These are phyloP conservation scores for Aspergillus eucalypticola DNA, from an alignment of 2,329 filamentous ascomycete genomes.

Conservation along the genomic window DNA sequence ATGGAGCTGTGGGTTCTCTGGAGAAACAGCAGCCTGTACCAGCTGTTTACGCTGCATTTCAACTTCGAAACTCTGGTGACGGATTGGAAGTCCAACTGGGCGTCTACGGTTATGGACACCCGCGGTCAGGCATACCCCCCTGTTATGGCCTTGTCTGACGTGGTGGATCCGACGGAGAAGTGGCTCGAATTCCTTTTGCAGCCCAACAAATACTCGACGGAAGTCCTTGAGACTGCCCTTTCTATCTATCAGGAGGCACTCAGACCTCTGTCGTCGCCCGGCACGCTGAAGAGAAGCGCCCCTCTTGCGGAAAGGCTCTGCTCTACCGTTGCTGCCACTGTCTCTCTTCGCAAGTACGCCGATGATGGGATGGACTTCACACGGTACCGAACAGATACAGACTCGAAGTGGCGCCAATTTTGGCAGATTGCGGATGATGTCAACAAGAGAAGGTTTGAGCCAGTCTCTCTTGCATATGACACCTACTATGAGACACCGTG, in stretches of 20 bases:
- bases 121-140: conserved; percentile 55
- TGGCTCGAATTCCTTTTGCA: conserved; percentile 84
- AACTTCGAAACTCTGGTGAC: conserved; percentile 63
- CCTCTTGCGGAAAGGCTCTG: conserved; percentile 76
- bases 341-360: conserved; percentile 62
- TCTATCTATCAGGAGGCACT: conserved; percentile 73
- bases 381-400: conserved; percentile 70
- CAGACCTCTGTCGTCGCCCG: conserved; percentile 43
- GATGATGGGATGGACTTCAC: conserved; percentile 72
- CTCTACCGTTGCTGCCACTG: conserved; percentile 68
- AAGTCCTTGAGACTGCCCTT: conserved; percentile 81
- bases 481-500: conserved; percentile 70
- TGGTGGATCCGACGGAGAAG: conserved; percentile 72
- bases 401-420: conserved; percentile 86
- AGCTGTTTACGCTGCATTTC: conserved; percentile 72
- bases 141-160: conserved; percentile 62
- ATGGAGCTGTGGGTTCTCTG: conserved; percentile 74
- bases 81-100: conserved; percentile 71
- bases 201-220: conserved; percentile 76
- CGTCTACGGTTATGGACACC: conserved; percentile 64
- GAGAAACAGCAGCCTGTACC: conserved; percentile 80
- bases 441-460: conserved; percentile 81
- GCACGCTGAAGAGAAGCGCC: conserved; percentile 48
- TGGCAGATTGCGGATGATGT: conserved; percentile 83
- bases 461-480: conserved; percentile 76